Percentiles rank a stretch among this genome's conserved stretches.
These are phyloP conservation scores for Penicillium lagena DNA, from an alignment of 495 filamentous ascomycete genomes.

Conservation along the genomic window DNA sequence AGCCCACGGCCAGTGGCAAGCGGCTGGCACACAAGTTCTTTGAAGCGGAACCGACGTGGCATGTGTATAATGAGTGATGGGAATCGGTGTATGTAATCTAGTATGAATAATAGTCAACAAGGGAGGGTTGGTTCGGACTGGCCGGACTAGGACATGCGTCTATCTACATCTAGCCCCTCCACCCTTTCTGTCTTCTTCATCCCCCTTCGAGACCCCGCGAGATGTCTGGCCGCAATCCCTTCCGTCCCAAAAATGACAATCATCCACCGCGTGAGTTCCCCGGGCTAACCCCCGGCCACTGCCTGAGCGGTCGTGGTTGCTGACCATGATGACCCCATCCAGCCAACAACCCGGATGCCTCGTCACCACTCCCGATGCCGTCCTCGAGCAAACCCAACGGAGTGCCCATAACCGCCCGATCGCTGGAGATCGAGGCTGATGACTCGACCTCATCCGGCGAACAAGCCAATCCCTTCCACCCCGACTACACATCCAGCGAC, in stretches of 20 bases:
- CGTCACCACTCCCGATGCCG: background rate
- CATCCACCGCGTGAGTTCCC: conserved; percentile 13
- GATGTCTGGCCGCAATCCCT: conserved; percentile 55
- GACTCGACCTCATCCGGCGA: conserved; percentile 25
- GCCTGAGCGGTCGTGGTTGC: background rate
- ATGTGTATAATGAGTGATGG: conserved; percentile 43
- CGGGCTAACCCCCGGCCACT: conserved; percentile 4
- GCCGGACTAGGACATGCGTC: too few species aligned
- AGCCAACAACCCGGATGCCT: background rate
- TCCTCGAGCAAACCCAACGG: conserved; percentile 2
- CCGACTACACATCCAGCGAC: conserved; percentile 19
- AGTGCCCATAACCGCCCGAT: conserved; percentile 12
- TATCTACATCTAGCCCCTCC: too few species aligned
- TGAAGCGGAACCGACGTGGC: conserved; percentile 42
- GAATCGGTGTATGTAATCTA: background rate
- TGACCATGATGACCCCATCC: background rate
- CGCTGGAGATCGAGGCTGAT: conserved; percentile 15
- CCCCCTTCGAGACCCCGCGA: conserved; percentile 25
- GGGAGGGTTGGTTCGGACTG: too few species aligned
- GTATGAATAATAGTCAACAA: too few species aligned
- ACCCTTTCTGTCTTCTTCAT: conserved; percentile 19
- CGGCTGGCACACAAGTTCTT: conserved; percentile 60
- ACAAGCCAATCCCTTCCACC: conserved; percentile 26
- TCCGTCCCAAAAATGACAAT: conserved; percentile 40
- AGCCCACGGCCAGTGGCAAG: conserved; percentile 66